Percentiles rank a stretch among this genome's conserved stretches.
These are phyloP conservation scores for Fagus sylvatica DNA, from an alignment of 306 rosid species.

Conservation along the genomic window DNA sequence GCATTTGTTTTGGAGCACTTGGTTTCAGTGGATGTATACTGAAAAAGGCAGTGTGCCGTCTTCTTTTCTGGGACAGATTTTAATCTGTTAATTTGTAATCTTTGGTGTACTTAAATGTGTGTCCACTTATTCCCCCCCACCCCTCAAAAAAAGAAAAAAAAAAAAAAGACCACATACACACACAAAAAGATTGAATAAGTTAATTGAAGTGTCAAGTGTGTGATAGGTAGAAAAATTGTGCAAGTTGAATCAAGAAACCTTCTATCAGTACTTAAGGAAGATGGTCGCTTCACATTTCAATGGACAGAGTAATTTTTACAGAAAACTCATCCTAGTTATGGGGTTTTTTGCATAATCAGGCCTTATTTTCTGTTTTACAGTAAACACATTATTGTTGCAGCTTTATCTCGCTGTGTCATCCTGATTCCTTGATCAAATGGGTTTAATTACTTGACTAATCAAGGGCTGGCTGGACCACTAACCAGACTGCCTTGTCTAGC, in stretches of 20 bases:
- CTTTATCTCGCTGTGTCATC: neutral
- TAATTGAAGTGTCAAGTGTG: neutral
- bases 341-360: neutral
- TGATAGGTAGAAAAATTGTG: neutral
- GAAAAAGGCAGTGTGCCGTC: neutral
- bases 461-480: conserved; percentile 8
- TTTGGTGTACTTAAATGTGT: neutral
- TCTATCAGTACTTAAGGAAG: neutral
- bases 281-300: neutral
- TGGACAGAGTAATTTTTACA: neutral
- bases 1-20: too few species aligned
- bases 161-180: too few species aligned
- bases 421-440: neutral
- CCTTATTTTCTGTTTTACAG: neutral
- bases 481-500: conserved; percentile 6
- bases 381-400: neutral
- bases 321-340: neutral
- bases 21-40: neutral
- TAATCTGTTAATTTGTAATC: neutral
- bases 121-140: too few species aligned
- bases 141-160: too few species aligned
- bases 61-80: neutral
- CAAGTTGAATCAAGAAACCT: neutral
- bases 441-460: neutral
- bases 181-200: neutral